These are phyloP conservation scores for Plasmodium falciparum DNA, from an alignment of 169 alveolate species.

Conservation along the genomic window DNA sequence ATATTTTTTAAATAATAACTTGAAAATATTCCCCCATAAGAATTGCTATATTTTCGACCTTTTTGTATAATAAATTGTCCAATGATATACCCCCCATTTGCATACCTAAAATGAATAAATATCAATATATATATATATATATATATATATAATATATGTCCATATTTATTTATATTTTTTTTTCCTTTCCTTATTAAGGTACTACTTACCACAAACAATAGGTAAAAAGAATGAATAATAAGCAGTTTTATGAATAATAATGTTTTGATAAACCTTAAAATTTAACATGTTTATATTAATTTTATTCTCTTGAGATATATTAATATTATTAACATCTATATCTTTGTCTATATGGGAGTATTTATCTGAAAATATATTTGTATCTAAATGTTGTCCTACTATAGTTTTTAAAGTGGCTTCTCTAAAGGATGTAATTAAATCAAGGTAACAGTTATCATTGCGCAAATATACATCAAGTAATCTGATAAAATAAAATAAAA, in stretches of 20 bases:
- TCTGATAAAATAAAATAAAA: neutral
- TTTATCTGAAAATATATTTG: slow-evolving; percentile 75
- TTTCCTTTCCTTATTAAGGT: neutral
- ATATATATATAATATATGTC: neutral
- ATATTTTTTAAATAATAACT: slow-evolving; percentile 29
- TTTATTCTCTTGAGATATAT: slow-evolving; percentile 12
- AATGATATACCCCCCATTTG: slow-evolving; percentile 76
- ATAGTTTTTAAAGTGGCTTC: slow-evolving; percentile 83
- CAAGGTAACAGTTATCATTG: slow-evolving; percentile 72
- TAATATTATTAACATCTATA: slow-evolving; percentile 23
- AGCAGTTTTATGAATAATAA: slow-evolving; percentile 81
- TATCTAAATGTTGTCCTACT: slow-evolving; percentile 86
- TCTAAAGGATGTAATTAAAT: slow-evolving; percentile 76
- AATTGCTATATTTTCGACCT: slow-evolving; percentile 79
- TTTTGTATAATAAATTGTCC: slow-evolving; percentile 79
- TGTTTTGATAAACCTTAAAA: slow-evolving; percentile 50
- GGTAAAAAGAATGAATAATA: slow-evolving; percentile 85
- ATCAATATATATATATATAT: neutral
- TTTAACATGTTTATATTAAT: slow-evolving; percentile 47
- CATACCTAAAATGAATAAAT: slow-evolving; percentile 78
- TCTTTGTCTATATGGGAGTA: slow-evolving; percentile 15
- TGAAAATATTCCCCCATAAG: slow-evolving; percentile 85
- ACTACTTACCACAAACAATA: slow-evolving; percentile 80
- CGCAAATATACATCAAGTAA: slow-evolving; percentile 62
- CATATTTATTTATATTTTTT: neutral